phyloP scores from a whole-genome alignment of 1,284 basidiomycete species.

The Boletellus deceptivus region DNA sequence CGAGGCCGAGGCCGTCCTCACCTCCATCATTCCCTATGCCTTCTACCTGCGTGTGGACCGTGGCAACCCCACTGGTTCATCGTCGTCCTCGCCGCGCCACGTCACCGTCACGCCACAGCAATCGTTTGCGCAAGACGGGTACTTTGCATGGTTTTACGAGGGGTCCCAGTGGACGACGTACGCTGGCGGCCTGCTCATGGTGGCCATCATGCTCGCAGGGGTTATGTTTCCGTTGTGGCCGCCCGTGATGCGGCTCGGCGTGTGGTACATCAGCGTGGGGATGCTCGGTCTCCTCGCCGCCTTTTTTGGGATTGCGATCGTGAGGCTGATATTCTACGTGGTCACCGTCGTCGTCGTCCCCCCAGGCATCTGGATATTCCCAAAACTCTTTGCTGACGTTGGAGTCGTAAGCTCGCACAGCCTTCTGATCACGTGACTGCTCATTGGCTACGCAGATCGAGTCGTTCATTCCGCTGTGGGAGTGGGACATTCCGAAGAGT shows the following conservation, averaged over 20 bases:
- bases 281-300: slow-evolving; percentile 87
- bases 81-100: slow-evolving; percentile 73
- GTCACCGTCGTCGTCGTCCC: slow-evolving; percentile 84
- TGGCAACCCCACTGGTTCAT: slow-evolving; percentile 64
- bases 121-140: slow-evolving; percentile 72
- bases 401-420: slow-evolving; percentile 78
- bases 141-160: slow-evolving; percentile 98
- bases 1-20: slow-evolving; percentile 73
- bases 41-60: slow-evolving; percentile 91
- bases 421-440: slow-evolving; percentile 5
- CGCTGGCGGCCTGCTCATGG: slow-evolving; percentile 90
- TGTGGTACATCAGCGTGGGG: slow-evolving; percentile 92
- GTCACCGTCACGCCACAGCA: slow-evolving; percentile 85
- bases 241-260: slow-evolving; percentile 87
- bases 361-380: slow-evolving; percentile 99
- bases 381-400: slow-evolving; percentile 96
- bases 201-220: slow-evolving; percentile 89
- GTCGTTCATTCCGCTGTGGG: slow-evolving; percentile 96
- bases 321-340: slow-evolving; percentile 92
- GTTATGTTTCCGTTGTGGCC: slow-evolving; percentile 99
- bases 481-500: slow-evolving; percentile 95
- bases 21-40: slow-evolving; percentile 76
- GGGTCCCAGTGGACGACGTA: slow-evolving; percentile 93
- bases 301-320: slow-evolving; percentile 90
- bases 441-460: slow-evolving; percentile 66